Evolutionary conservation across 768 basidiomycete genomes (phyloP), one percentile per base, ranked within the genome.

Genomic region (Suillus tomentosus): DNA sequence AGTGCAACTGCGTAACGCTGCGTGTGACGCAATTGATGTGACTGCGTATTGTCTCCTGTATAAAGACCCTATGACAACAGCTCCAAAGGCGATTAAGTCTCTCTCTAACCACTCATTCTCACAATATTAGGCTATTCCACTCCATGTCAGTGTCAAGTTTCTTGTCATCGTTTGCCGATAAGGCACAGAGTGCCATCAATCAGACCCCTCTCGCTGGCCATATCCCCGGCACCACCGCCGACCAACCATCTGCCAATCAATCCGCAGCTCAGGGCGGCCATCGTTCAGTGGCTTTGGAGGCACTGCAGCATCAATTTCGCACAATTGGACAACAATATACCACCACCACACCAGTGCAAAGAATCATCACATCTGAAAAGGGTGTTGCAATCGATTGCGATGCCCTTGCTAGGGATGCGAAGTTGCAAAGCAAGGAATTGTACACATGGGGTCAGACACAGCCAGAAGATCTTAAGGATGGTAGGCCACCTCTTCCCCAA

Each of bases 361-460:
- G 87, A 72, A 86, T 94, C 64, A 88, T 95, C 66, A 94, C 93
- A 0, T 78, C 84, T 7, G 84, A 86, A 73, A 95, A 94, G 74
- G 89, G 92, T 5, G 79, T 94, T 17, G 87, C 89, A 22, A 82
- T 95, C 67, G 91, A 92, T 74, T 83, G 85, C 69, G 89, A 93
- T 67, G 82, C 80, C 63, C 75, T 88, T 37, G 79, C 87, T 3
- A 85, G 89, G 67, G 87, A 92, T 69, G 71, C 82, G 9, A 88
- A 93, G 72, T 77, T 84, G 1, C 86, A 88, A 72, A 91, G 91
- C 82, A 94, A 94, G 76, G 94, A 94, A 65, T 78, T 94, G 31
- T 95, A 92, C 69, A 85, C 84, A 15, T 95, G 92, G 92, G 92
- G 93, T 14, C 92, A 94, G 73, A 70, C 72, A 1, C 89, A 94